Conservation (phyloP, 495 filamentous ascomycete species). For the Glonium stellatum region DNA sequence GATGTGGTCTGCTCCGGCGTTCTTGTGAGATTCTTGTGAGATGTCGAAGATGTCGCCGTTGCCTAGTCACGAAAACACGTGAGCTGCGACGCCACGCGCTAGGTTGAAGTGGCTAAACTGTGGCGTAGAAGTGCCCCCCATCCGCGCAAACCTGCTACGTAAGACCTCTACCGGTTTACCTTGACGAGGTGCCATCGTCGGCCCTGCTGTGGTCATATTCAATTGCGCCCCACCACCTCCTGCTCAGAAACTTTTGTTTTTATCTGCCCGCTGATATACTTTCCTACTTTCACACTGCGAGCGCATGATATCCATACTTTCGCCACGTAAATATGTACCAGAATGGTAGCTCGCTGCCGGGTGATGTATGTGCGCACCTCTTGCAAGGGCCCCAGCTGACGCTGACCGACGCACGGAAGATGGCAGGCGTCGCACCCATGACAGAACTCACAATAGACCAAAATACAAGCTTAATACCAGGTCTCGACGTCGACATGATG, state of each 20-base stretch:
- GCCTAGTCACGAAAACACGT: too few relatives aligned
- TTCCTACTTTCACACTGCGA: neutral
- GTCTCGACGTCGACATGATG: constrained; percentile 24
- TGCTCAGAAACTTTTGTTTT: neutral
- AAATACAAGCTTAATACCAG: constrained; percentile 10
- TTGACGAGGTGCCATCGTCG: too few relatives aligned
- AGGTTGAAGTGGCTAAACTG: too few relatives aligned
- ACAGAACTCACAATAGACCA: constrained; percentile 7
- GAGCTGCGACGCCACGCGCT: too few relatives aligned
- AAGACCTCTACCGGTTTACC: too few relatives aligned
- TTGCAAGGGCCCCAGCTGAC: neutral
- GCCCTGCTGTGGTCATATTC: too few relatives aligned
- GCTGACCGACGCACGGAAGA: constrained; percentile 13
- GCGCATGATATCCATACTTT: neutral
- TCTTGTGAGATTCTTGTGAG: too few relatives aligned
- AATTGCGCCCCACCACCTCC: too few relatives aligned
- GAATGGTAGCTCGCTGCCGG: constrained; percentile 20
- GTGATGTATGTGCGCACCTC: constrained; percentile 15
- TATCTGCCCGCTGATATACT: neutral
- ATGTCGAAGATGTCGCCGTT: too few relatives aligned
- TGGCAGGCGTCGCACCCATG: constrained; percentile 18
- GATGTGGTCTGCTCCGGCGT: too few relatives aligned
- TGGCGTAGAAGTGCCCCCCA: too few relatives aligned
- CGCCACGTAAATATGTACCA: constrained; percentile 17
- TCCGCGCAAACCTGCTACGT: too few relatives aligned